These are phyloP conservation scores for Podospora fimiseda DNA, from an alignment of 495 filamentous ascomycete species.

Conservation along the genomic window DNA sequence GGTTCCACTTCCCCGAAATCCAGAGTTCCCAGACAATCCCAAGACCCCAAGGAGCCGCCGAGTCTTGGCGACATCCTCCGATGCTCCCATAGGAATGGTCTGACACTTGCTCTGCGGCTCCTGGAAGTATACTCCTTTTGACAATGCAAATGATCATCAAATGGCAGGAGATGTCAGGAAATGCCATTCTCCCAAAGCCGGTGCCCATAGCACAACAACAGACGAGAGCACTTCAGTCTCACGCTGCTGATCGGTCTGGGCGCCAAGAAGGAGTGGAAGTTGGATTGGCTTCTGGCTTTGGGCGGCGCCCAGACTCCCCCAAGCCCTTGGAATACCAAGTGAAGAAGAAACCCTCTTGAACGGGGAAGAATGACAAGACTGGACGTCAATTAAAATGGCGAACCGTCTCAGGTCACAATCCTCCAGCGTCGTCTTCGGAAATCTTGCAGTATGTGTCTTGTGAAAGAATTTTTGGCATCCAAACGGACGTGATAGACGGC, in stretches of 20 bases:
- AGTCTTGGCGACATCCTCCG: slow-evolving; percentile 7
- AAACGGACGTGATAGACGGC: neutral
- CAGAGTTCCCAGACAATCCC: neutral
- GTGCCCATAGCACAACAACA: neutral
- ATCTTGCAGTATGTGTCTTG: neutral
- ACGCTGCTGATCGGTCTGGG: slow-evolving; percentile 13
- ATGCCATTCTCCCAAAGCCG: neutral
- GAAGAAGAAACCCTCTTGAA: slow-evolving; percentile 4
- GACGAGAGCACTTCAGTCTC: neutral
- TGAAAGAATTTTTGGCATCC: too few relatives aligned
- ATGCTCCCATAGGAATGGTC: too few relatives aligned
- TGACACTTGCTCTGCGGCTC: too few relatives aligned
- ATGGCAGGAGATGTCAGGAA: neutral
- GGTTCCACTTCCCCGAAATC: neutral
- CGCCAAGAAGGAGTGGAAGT: slow-evolving; percentile 8
- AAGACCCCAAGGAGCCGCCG: slow-evolving; percentile 5
- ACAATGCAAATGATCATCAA: too few relatives aligned
- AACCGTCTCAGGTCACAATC: neutral
- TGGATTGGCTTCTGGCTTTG: neutral
- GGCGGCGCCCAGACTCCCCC: slow-evolving; percentile 5
- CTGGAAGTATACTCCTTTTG: too few relatives aligned
- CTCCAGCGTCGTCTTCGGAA: neutral
- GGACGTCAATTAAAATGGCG: slow-evolving; percentile 15
- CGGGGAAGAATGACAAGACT: neutral
- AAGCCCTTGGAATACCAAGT: slow-evolving; percentile 1